phyloP scores from a whole-genome alignment of 805 yeast genomes.

The Pichia gijzeniarum region DNA sequence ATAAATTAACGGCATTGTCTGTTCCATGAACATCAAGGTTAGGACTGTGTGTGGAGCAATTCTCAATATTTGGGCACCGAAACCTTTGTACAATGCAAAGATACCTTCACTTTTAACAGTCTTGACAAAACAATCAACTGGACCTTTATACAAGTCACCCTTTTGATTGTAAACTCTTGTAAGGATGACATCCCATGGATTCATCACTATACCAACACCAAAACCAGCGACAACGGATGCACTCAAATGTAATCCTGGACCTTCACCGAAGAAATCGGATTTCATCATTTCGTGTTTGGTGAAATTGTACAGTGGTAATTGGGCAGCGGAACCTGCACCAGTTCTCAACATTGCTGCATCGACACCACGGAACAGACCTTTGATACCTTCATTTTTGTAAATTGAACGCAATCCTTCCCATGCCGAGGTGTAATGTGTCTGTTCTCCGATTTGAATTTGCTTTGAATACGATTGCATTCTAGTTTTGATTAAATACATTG shows the following conservation, averaged over 20 bases:
- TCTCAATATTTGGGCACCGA: slow-evolving; percentile 85
- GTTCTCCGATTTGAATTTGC: slow-evolving; percentile 72
- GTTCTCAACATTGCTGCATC: slow-evolving; percentile 94
- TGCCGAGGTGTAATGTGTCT: slow-evolving; percentile 73
- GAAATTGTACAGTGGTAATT: slow-evolving; percentile 81
- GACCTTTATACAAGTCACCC: slow-evolving; percentile 79
- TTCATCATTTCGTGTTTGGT: slow-evolving; percentile 59
- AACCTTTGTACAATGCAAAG: slow-evolving; percentile 87
- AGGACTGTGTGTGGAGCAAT: slow-evolving; percentile 92
- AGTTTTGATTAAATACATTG: slow-evolving; percentile 86
- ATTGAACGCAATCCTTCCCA: slow-evolving; percentile 63
- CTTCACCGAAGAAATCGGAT: slow-evolving; percentile 49
- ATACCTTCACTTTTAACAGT: slow-evolving; percentile 82
- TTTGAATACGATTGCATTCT: slow-evolving; percentile 91
- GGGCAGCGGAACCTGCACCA: slow-evolving; percentile 93
- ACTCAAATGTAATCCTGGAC: slow-evolving; percentile 62
- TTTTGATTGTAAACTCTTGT: slow-evolving; percentile 94
- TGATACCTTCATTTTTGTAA: slow-evolving; percentile 59
- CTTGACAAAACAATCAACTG: slow-evolving; percentile 81
- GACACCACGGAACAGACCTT: slow-evolving; percentile 82
- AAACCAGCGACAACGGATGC: slow-evolving; percentile 78
- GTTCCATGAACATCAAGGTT: slow-evolving; percentile 92
- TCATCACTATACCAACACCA: slow-evolving; percentile 93
- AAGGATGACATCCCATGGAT: slow-evolving; percentile 93
- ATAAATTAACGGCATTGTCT: slow-evolving; percentile 63